Evolutionary conservation across 768 basidiomycete genomes (phyloP), one percentile per base, ranked within the genome.

Genomic region (Lactifluus piperatus): DNA sequence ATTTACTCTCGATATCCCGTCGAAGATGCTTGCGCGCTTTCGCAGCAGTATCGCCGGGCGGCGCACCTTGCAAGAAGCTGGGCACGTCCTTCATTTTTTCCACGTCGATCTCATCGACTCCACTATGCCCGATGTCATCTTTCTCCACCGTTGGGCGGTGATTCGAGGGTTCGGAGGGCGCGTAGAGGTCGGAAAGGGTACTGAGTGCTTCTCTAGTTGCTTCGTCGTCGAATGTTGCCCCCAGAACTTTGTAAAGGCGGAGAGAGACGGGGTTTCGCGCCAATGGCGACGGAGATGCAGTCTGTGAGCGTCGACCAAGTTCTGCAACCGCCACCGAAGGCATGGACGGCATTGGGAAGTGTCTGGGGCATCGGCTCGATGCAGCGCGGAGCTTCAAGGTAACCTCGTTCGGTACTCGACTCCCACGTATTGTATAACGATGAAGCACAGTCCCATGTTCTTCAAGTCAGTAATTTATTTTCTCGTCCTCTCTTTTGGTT

Each of bases 161-260:
- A 18, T 72, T 10, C 4, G 60, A 11, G 2, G 68, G 41, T 43
- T 3, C 20, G 1, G 68, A 66, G 0, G 67, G 56, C 0, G 75
- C 76, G 69, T 97, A 97, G 51, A 92, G 77, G 16, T 86, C 82
- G 2, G 92, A 91, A 37, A 95, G 81, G 0, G 91, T 94, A 47
- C 81, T 77, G 13, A 97, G 75, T 2, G 92, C 93, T 65, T 95
- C 88, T 27, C 77, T 77, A 1, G 90, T 91, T 6, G 84, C 81
- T 37, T 81, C 76, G 65, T 91, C 90, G 27, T 88, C 83, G 58
- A 86, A 92, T 50, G 80, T 86, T 2, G 86, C 86, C 36, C 88
- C 84, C 20, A 95, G 76, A 60, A 94, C 86, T 72, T 97, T 97
- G 72, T 92, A 94, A n/a, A 95, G 75, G 11, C 94, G 79, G 0